Base-by-base conservation (phyloP, 2,329 filamentous ascomycete genomes). In the Scedosporium aurantiacum region DNA sequence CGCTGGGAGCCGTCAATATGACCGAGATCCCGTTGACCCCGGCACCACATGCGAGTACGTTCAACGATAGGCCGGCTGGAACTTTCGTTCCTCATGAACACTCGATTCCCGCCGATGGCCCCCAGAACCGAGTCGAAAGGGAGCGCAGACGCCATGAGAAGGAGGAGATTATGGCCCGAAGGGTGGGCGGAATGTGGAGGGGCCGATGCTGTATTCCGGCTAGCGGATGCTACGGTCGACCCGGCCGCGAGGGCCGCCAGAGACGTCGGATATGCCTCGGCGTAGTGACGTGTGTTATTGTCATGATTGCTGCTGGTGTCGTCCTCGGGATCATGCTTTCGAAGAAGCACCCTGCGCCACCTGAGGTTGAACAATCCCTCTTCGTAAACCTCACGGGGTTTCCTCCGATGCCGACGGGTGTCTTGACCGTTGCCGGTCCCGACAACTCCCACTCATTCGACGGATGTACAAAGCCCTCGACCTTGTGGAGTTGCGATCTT, bases 311-410 rank as follows among this genome's bases (percentile, higher is more conserved):
- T 0, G 79, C 85, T 12, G 78, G 82, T 1, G 73, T 90, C 52
- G 79, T 77, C 60, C 76, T 73, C 14, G 52, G 27, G 5, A 18
- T 37, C 2, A 21, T 55, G n/a, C 58, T 60, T n/a, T 41, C 47
- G 25, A 50, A 37, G 27, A 60, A 60, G 47, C n/a, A 32, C 16
- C 18, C 21, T 8, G 14, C 43, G 7, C 28, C 59, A 28, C 58
- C 43, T n/a, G 25, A 58, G 25, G 57, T 54, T 28, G 52, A 74
- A 12, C 32, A 37, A n/a, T 78, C 77, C 1, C 77, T 78, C 59
- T 97, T 90, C 88, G 79, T 96, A 62, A 96, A 96, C 69, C 72
- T 95, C 64, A 95, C 92, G 1, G 85, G 86, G 58, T 96, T 90
- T 66, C 92, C 92, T 18, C 88, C 91, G 0, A 90, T 97, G 68